Evolutionary conservation across 176 grass and related monocot species (phyloP), one percentile per base, ranked within the genome.

Genomic region (Avena eriantha): DNA sequence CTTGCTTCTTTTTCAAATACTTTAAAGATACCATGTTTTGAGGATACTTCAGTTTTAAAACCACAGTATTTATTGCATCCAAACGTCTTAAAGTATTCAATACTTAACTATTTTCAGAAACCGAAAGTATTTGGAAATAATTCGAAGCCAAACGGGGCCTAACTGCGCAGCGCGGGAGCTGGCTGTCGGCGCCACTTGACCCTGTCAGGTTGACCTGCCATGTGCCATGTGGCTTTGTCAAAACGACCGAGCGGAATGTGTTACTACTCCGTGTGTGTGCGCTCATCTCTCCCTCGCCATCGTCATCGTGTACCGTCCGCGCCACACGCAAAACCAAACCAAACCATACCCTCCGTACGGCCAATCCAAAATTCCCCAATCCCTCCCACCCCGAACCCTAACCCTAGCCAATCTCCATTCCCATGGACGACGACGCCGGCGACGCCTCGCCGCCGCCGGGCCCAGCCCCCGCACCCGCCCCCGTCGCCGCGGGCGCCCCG

Each of bases 371-470:
- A 66, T 79, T 56, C 67, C 80, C 85, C 59, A 67, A 51, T 69
- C 64, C 73, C 39, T 43, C 80, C 60, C 2, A 39, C 21, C 33
- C 18, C 58, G 9, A 87, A 22, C 76, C 89, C 89, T 90, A 90
- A 87, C 89, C 73, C 80, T 90, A 88, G 50, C 36, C 57, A 71
- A 18, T 39, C 39, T 69, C 35, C 41, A 8, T 35, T 41, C 21
- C 75, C 7, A 91, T 91, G 90, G 87, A 92, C 46, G 84, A 87
- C 46, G 80, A 83, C 65, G 84, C 21, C 73, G 87, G 83, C 53
- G 82, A 79, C 21, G 90, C 78, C 78, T 82, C 83, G 79, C 82
- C 90, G 65, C 54, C 77, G 79, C 81, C 69, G 55, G 71, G 76
- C 39, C 39, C 39, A 41, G 39, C 39, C 23, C 88, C 31, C 29